Evolutionary conservation across 345 rosid species (phyloP).

Genomic region (Rhodamnia rubescens): DNA sequence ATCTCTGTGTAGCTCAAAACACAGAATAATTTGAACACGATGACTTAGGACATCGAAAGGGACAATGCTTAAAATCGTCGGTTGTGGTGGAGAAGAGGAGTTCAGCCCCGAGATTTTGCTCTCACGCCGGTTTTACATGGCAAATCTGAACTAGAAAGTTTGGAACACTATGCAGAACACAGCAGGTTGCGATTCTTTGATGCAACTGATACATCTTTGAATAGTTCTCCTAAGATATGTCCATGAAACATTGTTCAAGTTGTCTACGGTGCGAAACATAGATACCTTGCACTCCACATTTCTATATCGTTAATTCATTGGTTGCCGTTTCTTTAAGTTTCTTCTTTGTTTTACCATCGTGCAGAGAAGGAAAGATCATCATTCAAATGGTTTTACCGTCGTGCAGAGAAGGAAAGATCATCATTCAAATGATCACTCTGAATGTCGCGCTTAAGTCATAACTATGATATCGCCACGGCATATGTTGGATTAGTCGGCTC

Average conservation of each 20-base stretch:
- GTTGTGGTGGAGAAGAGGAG: neutral
- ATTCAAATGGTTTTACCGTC: neutral
- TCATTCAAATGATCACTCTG: neutral
- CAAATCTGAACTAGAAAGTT: neutral
- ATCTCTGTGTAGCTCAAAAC: neutral
- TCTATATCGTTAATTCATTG: neutral
- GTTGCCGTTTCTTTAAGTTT: neutral
- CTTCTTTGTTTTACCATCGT: neutral
- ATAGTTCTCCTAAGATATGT: neutral
- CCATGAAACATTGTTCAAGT: neutral
- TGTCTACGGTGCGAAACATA: neutral
- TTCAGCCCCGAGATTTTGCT: neutral
- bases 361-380: neutral
- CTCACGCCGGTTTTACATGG: neutral
- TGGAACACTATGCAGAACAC: neutral
- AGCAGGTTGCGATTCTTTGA: neutral
- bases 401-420: neutral
- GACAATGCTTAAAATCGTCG: neutral
- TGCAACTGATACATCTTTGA: neutral
- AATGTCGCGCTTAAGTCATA: neutral
- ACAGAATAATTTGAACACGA: neutral
- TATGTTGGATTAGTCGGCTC: neutral
- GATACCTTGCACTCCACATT: neutral
- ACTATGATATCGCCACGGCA: neutral
- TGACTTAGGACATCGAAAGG: neutral